Percentiles rank a stretch among this genome's conserved stretches.
Evolutionary conservation across 345 rosid species (phyloP).

Genomic region (Salix viminalis): DNA sequence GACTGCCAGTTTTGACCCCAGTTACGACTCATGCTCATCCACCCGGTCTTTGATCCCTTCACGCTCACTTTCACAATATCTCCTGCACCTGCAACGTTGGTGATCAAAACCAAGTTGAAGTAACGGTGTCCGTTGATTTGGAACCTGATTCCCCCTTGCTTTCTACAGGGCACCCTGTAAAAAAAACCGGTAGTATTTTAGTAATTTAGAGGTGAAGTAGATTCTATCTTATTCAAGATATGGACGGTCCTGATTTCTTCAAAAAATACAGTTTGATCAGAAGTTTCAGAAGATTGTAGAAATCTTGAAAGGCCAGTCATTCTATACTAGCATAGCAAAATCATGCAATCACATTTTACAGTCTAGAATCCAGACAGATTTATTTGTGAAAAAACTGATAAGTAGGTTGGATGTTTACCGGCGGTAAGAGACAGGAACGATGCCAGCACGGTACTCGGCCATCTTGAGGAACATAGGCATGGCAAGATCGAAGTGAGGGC

Average conservation of each 20-base stretch:
- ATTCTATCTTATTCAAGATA: not conserved
- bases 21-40: conserved; percentile 59
- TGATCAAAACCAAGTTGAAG: conserved; percentile 58
- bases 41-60: conserved; percentile 52
- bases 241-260: not conserved
- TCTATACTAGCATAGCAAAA: not conserved
- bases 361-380: not conserved
- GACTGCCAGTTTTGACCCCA: conserved; percentile 82
- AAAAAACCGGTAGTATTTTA: not conserved
- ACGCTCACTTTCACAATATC: conserved; percentile 51
- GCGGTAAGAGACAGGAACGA: conserved; percentile 68
- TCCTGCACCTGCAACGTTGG: conserved; percentile 76
- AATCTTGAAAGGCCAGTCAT: not conserved
- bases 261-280: not conserved
- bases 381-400: too few species aligned
- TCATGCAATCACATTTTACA: not conserved
- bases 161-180: conserved; percentile 49
- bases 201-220: not conserved
- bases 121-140: conserved; percentile 55
- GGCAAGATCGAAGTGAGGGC: conserved; percentile 66
- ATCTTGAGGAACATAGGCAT: conserved; percentile 74
- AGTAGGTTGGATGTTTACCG: conserved; percentile 33
- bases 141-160: conserved; percentile 62
- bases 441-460: conserved; percentile 66
- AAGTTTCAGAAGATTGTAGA: not conserved